These are phyloP conservation scores for Sordaria brevicollis DNA, from an alignment of 495 filamentous ascomycete genomes.

Conservation along the genomic window DNA sequence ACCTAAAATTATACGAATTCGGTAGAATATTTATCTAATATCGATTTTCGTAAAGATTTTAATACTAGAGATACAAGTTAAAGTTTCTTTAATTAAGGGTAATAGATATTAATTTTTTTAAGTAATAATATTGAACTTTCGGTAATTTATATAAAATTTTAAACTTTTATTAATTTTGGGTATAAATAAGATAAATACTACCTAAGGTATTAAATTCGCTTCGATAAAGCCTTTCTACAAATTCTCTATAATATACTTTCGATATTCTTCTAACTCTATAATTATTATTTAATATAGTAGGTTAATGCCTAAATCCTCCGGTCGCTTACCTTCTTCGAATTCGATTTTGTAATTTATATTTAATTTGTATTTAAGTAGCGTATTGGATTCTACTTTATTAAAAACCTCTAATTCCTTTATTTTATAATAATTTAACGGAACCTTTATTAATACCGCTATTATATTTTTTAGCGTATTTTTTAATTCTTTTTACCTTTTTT, in stretches of 20 bases:
- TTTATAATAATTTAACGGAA: too few species aligned
- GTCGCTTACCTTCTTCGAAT: neutral
- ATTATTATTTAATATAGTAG: conserved; percentile 17
- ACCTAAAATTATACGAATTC: conserved; percentile 14
- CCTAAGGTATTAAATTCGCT: conserved; percentile 1
- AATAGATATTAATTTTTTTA: conserved; percentile 35
- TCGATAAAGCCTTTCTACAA: conserved; percentile 4
- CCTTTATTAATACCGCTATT: too few species aligned
- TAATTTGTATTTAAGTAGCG: too few species aligned
- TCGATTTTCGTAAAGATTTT: conserved; percentile 38
- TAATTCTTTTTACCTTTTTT: too few species aligned
- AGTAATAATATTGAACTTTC: conserved; percentile 30
- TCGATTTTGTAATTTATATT: neutral
- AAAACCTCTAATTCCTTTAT: too few species aligned
- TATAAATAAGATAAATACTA: conserved; percentile 25
- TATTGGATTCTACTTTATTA: too few species aligned
- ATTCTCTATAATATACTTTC: conserved; percentile 5
- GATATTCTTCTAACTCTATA: conserved; percentile 11
- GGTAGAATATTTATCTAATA: conserved; percentile 10
- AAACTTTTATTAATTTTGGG: conserved; percentile 23
- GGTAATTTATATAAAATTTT: conserved; percentile 37
- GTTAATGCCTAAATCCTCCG: neutral
- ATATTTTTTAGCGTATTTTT: too few species aligned
- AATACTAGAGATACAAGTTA: conserved; percentile 17
- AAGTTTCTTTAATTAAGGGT: conserved; percentile 33